Base-by-base conservation (phyloP, 805 yeast species). In the Saturnispora sekii region DNA sequence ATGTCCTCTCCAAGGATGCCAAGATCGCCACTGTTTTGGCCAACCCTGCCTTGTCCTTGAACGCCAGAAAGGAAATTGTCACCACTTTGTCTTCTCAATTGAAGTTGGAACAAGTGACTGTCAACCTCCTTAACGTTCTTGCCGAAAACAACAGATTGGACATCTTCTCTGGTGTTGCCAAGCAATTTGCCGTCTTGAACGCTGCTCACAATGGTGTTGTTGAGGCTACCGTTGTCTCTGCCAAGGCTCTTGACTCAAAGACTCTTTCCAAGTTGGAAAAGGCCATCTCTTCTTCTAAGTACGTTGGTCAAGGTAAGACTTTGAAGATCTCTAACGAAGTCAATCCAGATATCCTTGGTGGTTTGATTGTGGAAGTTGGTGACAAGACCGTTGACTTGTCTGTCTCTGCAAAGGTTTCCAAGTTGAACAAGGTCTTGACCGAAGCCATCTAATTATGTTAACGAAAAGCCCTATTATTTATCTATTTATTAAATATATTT, bases 341-440 rank as follows among this genome's bases (percentile, higher is more conserved):
- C 51, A 80, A 87, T 72, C 86, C 96, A 53, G 93, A 84, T 53
- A 85, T 93, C 63, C 74, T 85, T 65, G 98, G 98, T 63, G 98
- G 98, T 60, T 77, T 93, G 65, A 72, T 93, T 56, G 95, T 93
- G 49, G 96, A 89, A 70, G 86, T 93, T 59, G 96, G 90, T 62
- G 98, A 90, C 73, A 86, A 83, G 69, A 89, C 97, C 52, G 96
- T 88, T 59, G 98, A 93, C 70, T 76, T 90, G 66, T 82, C 95
- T 48, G 78, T 93, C 56, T 74, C 89, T 49, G 67, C 84, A 62
- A 88, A 83, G 76, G 79, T 93, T 63, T 73, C 84, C 65, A 87
- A 78, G 72, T 81, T 89, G 69, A 93, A 93, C 84, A 79, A 84
- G 68, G 79, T 83, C 57, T 79, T 93, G 65, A 72, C 76, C 58